These are phyloP conservation scores for Microdochium nivale DNA, from an alignment of 2,329 filamentous ascomycete species.

Conservation along the genomic window DNA sequence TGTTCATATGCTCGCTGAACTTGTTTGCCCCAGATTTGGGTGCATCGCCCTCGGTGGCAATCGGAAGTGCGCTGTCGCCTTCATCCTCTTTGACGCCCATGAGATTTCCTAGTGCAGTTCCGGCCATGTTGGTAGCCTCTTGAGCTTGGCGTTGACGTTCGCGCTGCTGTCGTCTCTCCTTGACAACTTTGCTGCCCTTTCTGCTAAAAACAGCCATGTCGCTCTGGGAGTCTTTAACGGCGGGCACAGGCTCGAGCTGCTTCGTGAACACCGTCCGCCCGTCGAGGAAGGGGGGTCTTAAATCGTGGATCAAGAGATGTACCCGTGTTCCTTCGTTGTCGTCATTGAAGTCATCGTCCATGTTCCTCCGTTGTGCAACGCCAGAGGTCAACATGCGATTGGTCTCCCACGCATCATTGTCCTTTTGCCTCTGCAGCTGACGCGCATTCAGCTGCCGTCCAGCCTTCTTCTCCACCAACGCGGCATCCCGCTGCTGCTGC, in stretches of 20 bases:
- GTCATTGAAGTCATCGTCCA: slow-evolving; percentile 74
- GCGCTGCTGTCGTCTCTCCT: slow-evolving; percentile 82
- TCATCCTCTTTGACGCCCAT: slow-evolving; percentile 94
- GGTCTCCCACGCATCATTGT: slow-evolving; percentile 97
- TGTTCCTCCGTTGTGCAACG: slow-evolving; percentile 81
- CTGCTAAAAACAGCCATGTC: slow-evolving; percentile 98
- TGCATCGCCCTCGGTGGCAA: slow-evolving; percentile 60
- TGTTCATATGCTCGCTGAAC: slow-evolving; percentile 76
- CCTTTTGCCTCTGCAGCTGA: slow-evolving; percentile 78
- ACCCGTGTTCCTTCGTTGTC: slow-evolving; percentile 86
- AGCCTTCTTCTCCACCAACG: slow-evolving; percentile 71
- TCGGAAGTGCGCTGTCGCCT: slow-evolving; percentile 78
- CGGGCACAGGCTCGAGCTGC: slow-evolving; percentile 89
- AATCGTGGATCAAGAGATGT: slow-evolving; percentile 85
- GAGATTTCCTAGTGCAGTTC: slow-evolving; percentile 85
- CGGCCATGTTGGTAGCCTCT: slow-evolving; percentile 86
- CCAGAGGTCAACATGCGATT: slow-evolving; percentile 97
- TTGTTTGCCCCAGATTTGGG: slow-evolving; percentile 61
- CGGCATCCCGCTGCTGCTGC: slow-evolving; percentile 61
- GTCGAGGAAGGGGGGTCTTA: slow-evolving; percentile 90
- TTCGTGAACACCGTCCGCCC: slow-evolving; percentile 95
- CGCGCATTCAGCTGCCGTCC: slow-evolving; percentile 61
- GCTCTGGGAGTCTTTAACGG: slow-evolving; percentile 86
- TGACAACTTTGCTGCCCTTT: slow-evolving; percentile 89
- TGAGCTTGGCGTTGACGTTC: slow-evolving; percentile 92